Evolutionary conservation across 768 basidiomycete genomes (phyloP).

Genomic region (Hortiboletus flavorubellus): DNA sequence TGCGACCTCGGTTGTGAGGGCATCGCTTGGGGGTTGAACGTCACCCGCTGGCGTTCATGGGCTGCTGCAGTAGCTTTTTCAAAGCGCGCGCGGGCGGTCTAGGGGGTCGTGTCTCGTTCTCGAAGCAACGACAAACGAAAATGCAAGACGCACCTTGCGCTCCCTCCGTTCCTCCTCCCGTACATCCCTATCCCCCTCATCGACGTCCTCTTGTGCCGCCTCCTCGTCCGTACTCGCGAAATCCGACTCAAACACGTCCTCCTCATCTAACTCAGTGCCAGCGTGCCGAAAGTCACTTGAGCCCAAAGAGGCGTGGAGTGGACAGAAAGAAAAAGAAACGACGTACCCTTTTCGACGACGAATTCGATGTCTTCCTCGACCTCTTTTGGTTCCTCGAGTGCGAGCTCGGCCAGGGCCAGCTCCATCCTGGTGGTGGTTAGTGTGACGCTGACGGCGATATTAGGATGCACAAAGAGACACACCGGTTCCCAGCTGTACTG

Average conservation of each 20-base stretch:
- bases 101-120: neutral
- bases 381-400: conserved; percentile 49
- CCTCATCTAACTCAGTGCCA: conserved; percentile 55
- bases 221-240: conserved; percentile 84
- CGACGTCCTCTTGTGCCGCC: conserved; percentile 47
- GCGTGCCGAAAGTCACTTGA: neutral
- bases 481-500: conserved; percentile 81
- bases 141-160: conserved; percentile 18
- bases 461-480: conserved; percentile 6
- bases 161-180: conserved; percentile 57
- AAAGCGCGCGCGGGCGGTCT: conserved; percentile 55
- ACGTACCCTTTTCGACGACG: conserved; percentile 54
- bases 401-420: conserved; percentile 61
- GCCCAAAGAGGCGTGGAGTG: neutral
- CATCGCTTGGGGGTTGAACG: conserved; percentile 58
- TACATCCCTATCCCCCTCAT: conserved; percentile 53
- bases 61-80: conserved; percentile 66
- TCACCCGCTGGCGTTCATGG: conserved; percentile 61
- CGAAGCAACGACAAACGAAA: neutral
- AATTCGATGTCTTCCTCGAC: conserved; percentile 76
- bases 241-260: conserved; percentile 79
- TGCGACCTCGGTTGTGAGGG: conserved; percentile 28
- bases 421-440: conserved; percentile 55
- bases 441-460: neutral
- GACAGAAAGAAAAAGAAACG: neutral